Evolutionary conservation across 2,329 filamentous ascomycete genomes (phyloP).

Genomic region (Thelonectria discophora): DNA sequence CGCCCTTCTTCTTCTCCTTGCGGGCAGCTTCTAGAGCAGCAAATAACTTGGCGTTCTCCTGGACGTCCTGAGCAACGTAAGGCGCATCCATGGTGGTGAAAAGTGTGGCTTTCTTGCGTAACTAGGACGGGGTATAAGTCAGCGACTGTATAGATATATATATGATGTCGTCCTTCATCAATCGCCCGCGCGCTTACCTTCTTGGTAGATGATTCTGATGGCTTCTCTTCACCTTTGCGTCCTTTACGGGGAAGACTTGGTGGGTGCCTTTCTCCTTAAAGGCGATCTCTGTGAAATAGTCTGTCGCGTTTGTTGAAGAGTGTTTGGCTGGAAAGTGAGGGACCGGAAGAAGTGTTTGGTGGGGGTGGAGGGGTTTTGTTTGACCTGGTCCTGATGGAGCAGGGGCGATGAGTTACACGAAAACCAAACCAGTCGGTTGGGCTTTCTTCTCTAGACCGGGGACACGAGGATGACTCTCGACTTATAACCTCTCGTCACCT

Average conservation of each 20-base stretch:
- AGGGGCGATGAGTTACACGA: not conserved
- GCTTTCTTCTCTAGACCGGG: not conserved
- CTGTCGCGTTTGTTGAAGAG: too few relatives aligned
- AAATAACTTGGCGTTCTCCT: conserved; percentile 73
- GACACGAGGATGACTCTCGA: not conserved
- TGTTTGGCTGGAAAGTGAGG: too few relatives aligned
- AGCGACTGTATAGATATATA: too few relatives aligned
- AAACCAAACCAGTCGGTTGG: not conserved
- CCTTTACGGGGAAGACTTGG: too few relatives aligned
- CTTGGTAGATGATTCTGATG: not conserved
- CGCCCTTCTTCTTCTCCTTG: conserved; percentile 64
- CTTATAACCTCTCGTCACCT: not conserved
- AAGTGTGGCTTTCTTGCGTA: not conserved
- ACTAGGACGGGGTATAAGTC: conserved; percentile 17
- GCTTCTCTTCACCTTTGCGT: too few relatives aligned
- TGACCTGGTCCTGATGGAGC: too few relatives aligned
- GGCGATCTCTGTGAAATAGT: too few relatives aligned
- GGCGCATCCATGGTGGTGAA: conserved; percentile 57
- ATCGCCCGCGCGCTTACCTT: not conserved
- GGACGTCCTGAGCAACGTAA: conserved; percentile 73
- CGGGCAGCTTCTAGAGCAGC: conserved; percentile 66
- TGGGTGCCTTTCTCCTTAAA: too few relatives aligned
- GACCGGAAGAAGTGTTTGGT: too few relatives aligned
- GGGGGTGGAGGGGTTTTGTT: too few relatives aligned
- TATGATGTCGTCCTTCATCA: not conserved